A percentile compares a stretch with the other conserved stretches of the same genome.
Evolutionary conservation across 805 yeast species (phyloP).

Genomic region (Ogataea trehalophila): DNA sequence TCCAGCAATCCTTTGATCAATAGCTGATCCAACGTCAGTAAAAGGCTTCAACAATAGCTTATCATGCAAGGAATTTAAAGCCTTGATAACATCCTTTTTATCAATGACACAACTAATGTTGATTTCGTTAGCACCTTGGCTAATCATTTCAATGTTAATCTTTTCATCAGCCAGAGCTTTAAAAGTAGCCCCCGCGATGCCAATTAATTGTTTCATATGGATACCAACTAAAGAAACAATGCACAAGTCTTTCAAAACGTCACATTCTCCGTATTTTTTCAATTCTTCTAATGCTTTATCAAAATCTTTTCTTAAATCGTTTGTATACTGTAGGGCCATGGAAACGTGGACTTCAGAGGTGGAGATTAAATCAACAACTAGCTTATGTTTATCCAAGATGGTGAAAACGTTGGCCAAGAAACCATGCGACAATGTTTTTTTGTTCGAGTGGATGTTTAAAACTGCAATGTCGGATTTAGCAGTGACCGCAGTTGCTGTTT

Average conservation of each 20-base stretch:
- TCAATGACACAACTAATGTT: conserved; percentile 94
- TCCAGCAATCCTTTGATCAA: conserved; percentile 42
- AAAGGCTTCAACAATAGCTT: conserved; percentile 52
- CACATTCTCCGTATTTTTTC: conserved; percentile 79
- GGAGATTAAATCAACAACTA: conserved; percentile 93
- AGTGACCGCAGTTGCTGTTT: conserved; percentile 93
- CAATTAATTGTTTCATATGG: conserved; percentile 94
- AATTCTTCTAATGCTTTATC: conserved; percentile 75
- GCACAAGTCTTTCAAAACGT: conserved; percentile 80
- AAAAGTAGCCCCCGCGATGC: conserved; percentile 97
- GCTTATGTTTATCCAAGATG: conserved; percentile 72
- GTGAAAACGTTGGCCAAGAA: conserved; percentile 88
- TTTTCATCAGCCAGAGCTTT: conserved; percentile 86
- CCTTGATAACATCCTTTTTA: conserved; percentile 75
- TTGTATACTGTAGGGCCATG: conserved; percentile 88
- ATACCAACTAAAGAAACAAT: conserved; percentile 94
- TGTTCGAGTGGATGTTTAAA: conserved; percentile 88
- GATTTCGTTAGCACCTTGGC: conserved; percentile 97
- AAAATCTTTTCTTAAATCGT: conserved; percentile 48
- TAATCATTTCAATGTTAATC: conserved; percentile 95
- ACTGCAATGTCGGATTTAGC: conserved; percentile 91
- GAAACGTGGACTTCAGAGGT: conserved; percentile 98
- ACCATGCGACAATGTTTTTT: conserved; percentile 89
- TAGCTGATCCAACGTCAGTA: conserved; percentile 29
- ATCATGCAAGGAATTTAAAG: conserved; percentile 80